phyloP scores from a whole-genome alignment of 1,284 basidiomycete species.

The Coniferiporia weirii region DNA sequence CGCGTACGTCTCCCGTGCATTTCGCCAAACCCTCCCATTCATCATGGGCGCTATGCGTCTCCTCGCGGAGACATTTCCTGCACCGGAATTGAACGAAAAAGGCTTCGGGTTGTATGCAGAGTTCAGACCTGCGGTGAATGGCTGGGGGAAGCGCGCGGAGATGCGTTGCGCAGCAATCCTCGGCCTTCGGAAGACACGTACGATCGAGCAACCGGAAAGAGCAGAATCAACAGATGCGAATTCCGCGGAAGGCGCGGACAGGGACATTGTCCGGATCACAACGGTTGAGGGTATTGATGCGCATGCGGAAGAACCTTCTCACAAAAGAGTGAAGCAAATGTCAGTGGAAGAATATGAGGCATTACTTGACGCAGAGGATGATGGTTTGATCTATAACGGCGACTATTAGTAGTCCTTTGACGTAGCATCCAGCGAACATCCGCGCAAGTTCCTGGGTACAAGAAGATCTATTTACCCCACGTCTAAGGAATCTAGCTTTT shows the following conservation, averaged over 20 bases:
- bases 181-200: constrained; percentile 38
- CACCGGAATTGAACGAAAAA: constrained; percentile 60
- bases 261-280: constrained; percentile 18
- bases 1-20: constrained; percentile 75
- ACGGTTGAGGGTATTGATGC: constrained; percentile 15
- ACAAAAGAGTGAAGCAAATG: constrained; percentile 37
- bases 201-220: background rate
- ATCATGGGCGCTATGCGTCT: constrained; percentile 79
- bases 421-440: background rate
- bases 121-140: constrained; percentile 66
- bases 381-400: constrained; percentile 28
- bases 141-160: constrained; percentile 72
- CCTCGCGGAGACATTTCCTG: constrained; percentile 63
- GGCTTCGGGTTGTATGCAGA: constrained; percentile 74
- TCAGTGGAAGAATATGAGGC: constrained; percentile 51
- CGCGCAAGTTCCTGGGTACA: background rate
- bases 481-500: background rate
- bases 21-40: constrained; percentile 70
- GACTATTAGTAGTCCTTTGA: constrained; percentile 11
- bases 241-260: background rate
- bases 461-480: background rate
- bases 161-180: constrained; percentile 60
- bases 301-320: constrained; percentile 27
- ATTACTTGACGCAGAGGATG: constrained; percentile 32
- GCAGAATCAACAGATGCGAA: background rate